Conservation (phyloP, 2,329 filamentous ascomycete genomes). For the Ilyonectria destructans region DNA sequence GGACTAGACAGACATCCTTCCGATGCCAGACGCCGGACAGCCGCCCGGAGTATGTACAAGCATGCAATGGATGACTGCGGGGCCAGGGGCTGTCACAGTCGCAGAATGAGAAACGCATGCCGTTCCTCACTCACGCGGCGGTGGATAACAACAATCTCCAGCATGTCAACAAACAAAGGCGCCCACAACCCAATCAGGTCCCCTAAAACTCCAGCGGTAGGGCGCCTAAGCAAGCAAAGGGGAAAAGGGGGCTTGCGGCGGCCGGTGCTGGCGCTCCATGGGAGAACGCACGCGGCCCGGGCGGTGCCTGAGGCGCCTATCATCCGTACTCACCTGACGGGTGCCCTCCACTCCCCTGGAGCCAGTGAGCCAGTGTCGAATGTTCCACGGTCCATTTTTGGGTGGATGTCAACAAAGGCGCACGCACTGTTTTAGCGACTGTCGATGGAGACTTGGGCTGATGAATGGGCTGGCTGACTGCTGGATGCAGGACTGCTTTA, state of each 20-base stretch:
- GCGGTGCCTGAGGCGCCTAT: slow-evolving; percentile 44
- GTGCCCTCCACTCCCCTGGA: slow-evolving; percentile 39
- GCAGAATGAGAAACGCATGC: slow-evolving; percentile 45
- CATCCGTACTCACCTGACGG: slow-evolving; percentile 42
- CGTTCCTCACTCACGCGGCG: slow-evolving; percentile 33
- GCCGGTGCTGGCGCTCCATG: slow-evolving; percentile 42
- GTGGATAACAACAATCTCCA: slow-evolving; percentile 51
- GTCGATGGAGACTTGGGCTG: slow-evolving; percentile 8
- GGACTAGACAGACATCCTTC: neutral
- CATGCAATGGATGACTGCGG: slow-evolving; percentile 42
- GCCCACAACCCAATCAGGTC: slow-evolving; percentile 43
- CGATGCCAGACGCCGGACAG: slow-evolving; percentile 33
- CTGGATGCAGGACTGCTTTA: neutral
- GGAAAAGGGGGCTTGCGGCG: slow-evolving; percentile 45
- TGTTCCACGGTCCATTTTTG: slow-evolving; percentile 42
- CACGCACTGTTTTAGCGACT: slow-evolving; percentile 16
- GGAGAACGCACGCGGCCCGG: slow-evolving; percentile 38
- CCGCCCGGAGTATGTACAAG: slow-evolving; percentile 28
- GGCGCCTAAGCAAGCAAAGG: slow-evolving; percentile 44
- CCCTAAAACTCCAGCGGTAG: slow-evolving; percentile 34
- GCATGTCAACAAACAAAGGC: slow-evolving; percentile 48
- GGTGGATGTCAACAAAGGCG: slow-evolving; percentile 35
- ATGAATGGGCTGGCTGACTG: slow-evolving; percentile 7
- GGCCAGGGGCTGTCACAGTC: slow-evolving; percentile 34
- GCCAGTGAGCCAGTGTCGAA: slow-evolving; percentile 39